Evolutionary conservation across 345 rosid species (phyloP).

Genomic region (Citrus cavaleriei): DNA sequence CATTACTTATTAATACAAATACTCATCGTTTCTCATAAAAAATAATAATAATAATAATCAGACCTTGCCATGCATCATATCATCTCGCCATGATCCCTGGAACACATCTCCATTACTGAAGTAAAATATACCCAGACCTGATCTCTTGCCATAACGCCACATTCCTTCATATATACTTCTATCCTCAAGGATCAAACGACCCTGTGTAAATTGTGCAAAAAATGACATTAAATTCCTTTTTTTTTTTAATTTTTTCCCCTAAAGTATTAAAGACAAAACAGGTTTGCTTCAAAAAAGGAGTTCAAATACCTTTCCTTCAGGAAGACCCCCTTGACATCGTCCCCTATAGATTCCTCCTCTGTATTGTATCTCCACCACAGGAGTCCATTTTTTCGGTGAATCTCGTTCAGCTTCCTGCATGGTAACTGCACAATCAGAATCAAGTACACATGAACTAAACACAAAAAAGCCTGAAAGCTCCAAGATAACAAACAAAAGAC

Average conservation of each 20-base stretch:
- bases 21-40: too few relatives aligned
- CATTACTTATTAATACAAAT: too few relatives aligned
- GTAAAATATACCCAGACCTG: conserved; percentile 85
- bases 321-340: conserved; percentile 96
- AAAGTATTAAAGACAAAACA: not conserved
- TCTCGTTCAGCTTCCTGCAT: conserved; percentile 85
- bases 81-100: conserved; percentile 99
- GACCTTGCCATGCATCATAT: conserved; percentile 96
- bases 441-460: not conserved
- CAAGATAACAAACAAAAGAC: not conserved
- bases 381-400: conserved; percentile 85
- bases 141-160: conserved; percentile 95
- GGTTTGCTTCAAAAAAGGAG: conserved; percentile 10
- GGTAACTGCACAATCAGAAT: conserved; percentile 12
- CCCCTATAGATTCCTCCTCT: conserved; percentile 87
- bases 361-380: conserved; percentile 75
- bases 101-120: conserved; percentile 93
- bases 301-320: conserved; percentile 89
- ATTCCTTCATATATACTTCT: conserved; percentile 90
- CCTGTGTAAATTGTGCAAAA: conserved; percentile 42
- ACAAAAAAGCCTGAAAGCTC: not conserved
- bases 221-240: conserved; percentile 4
- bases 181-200: conserved; percentile 67
- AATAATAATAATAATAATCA: not conserved
- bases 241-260: too few relatives aligned